Base-by-base conservation (phyloP, 345 rosid genomes). In the Balakata baccata region DNA sequence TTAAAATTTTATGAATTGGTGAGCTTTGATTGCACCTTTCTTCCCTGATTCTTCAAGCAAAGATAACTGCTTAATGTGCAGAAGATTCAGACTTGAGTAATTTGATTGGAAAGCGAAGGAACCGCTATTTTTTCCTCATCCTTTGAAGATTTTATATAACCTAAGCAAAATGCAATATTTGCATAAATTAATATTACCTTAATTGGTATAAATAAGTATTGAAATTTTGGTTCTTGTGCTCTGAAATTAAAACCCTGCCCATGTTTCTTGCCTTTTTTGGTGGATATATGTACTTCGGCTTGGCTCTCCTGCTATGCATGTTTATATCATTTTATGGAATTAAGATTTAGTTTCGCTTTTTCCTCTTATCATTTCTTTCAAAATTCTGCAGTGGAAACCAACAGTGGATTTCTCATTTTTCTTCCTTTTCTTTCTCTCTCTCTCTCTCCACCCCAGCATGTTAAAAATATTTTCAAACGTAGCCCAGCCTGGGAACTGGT, bases 331-430 rank as follows among this genome's bases (percentile, higher is more conserved):
- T 59, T 23, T 59, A 25, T 3, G 1, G 11, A 25, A 12, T 34
- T 29, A 60, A 20, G 22, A 29, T 25, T 46, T 52, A 20, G 17
- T 13, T 9, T 49, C 37, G 29, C 65, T 41, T 7, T 49, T 39
- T 46, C 68, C 64, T 66, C 64, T 18, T 70, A 34, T 58, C n/a
- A 38, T 38, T 38, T 49, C 51, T 47, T 75, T 77, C 41, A 14
- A 17, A 29, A 37, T 37, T 62, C 23, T 41, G 12, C 14, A 45
- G 54, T n/a, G 46, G 66, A 38, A 22, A 14, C 18, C 3, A 62
- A 62, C 45, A 4, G 46, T 62, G 66, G 11, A 0, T 5, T 37
- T 29, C 34, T 29, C 34, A 29, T 29, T 29, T 29, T 14, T 43
- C 10, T 62, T 22, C 0, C 10, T 7, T 43, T 43, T 43, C 47